Conservation (phyloP, 2,329 filamentous ascomycete species). For the Talaromyces sp. region DNA sequence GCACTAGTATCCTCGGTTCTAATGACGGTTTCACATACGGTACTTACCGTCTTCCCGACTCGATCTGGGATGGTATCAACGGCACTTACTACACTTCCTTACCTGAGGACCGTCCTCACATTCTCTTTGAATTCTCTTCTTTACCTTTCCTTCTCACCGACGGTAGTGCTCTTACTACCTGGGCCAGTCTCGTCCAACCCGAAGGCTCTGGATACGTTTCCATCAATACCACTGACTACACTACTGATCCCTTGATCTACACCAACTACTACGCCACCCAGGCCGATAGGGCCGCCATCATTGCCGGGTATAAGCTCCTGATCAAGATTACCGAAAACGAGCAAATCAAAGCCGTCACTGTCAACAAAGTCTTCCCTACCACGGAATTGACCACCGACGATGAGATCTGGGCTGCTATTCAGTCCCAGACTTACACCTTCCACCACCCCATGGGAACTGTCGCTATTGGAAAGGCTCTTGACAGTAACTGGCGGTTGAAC, state of each 20-base stretch:
- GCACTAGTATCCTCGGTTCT: neutral
- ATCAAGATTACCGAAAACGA: neutral
- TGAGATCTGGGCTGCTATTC: neutral
- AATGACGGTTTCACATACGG: neutral
- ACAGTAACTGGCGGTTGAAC: neutral
- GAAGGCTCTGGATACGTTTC: conserved; percentile 45
- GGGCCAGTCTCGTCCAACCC: conserved; percentile 37
- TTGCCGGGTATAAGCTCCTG: neutral
- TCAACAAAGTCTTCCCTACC: neutral
- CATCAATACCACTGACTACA: conserved; percentile 33
- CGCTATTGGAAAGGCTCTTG: neutral
- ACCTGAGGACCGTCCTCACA: conserved; percentile 37
- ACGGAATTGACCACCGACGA: neutral
- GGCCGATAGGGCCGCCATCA: conserved; percentile 31
- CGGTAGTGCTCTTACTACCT: conserved; percentile 31
- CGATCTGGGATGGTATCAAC: neutral
- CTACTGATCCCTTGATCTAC: conserved; percentile 43
- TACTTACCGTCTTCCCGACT: neutral
- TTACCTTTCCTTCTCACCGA: conserved; percentile 26
- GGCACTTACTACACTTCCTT: conserved; percentile 25
- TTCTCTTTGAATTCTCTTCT: conserved; percentile 30
- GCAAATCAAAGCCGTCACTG: neutral
- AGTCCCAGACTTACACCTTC: neutral
- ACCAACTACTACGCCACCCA: conserved; percentile 46
- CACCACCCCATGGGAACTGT: conserved; percentile 2